Evolutionary conservation across 768 basidiomycete genomes (phyloP).

Genomic region (Filobasidium wieringae): DNA sequence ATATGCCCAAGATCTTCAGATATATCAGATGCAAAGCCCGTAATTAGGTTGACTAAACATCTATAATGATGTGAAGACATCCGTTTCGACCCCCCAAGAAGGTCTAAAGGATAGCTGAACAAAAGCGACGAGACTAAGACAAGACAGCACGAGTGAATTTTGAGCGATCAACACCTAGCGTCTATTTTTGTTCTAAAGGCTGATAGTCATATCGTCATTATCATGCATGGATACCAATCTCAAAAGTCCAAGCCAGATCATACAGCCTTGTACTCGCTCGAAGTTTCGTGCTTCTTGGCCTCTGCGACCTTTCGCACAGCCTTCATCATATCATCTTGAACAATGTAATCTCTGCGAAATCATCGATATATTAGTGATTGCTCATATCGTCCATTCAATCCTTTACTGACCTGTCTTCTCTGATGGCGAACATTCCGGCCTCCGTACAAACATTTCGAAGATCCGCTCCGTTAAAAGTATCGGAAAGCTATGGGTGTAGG

Average conservation of each 20-base stretch:
- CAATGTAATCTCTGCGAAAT: slow-evolving; percentile 62
- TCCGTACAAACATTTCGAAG: slow-evolving; percentile 88
- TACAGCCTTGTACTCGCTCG: slow-evolving; percentile 13
- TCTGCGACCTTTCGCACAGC: slow-evolving; percentile 90
- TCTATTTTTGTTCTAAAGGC: too few relatives aligned
- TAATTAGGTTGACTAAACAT: too few relatives aligned
- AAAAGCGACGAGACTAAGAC: too few relatives aligned
- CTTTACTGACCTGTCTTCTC: slow-evolving; percentile 68
- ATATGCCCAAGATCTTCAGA: background rate
- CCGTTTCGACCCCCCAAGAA: too few relatives aligned
- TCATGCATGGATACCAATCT: too few relatives aligned
- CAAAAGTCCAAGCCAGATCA: background rate
- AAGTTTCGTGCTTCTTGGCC: slow-evolving; percentile 87
- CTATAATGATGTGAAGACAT: background rate
- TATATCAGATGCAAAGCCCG: too few relatives aligned
- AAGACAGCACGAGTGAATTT: too few relatives aligned
- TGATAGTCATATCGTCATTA: too few relatives aligned
- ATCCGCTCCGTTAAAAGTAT: slow-evolving; percentile 93
- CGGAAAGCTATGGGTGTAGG: slow-evolving; percentile 55
- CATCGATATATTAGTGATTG: background rate
- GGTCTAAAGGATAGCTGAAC: too few relatives aligned
- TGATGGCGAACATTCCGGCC: slow-evolving; percentile 96
- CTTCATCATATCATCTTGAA: slow-evolving; percentile 91
- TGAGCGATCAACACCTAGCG: too few relatives aligned
- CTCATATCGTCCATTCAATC: background rate